Percentiles rank a stretch among this genome's conserved stretches.
These are phyloP conservation scores for Smithsoniella earleae DNA, from an alignment of 163 green algal genomes.

Conservation along the genomic window DNA sequence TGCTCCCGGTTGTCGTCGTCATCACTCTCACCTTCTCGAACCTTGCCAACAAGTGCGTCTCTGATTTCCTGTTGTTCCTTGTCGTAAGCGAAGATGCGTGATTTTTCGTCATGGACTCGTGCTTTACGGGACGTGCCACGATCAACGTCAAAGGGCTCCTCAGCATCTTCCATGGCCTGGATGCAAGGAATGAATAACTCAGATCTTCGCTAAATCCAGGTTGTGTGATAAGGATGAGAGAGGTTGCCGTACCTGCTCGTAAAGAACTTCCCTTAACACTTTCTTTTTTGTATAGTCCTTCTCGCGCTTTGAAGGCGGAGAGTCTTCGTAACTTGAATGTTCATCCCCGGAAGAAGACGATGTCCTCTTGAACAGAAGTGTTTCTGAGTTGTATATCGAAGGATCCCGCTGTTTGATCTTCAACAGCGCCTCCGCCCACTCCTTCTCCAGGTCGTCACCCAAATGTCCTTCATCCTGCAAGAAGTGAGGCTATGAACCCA, in stretches of 20 bases:
- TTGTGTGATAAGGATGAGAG: not conserved
- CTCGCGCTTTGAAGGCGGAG: not conserved
- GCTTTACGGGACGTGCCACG: not conserved
- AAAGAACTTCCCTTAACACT: not conserved
- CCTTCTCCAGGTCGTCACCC: not conserved
- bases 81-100: not conserved
- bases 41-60: not conserved
- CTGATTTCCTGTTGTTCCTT: not conserved
- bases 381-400: conserved; percentile 8
- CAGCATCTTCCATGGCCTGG: not conserved
- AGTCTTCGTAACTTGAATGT: not conserved
- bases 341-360: not conserved
- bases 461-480: conserved; percentile 16
- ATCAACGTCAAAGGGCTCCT: not conserved
- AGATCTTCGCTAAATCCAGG: not conserved
- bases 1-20: conserved; percentile 26
- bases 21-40: not conserved
- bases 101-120: not conserved
- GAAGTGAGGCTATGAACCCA: too few relatives aligned
- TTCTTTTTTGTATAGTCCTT: conserved; percentile 11
- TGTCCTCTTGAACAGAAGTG: not conserved
- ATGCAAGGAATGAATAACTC: not conserved
- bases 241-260: not conserved
- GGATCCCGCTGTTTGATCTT: not conserved
- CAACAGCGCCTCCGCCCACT: conserved; percentile 12